These are phyloP conservation scores for Phytophthora litchii DNA, from an alignment of 352 stramenopile genomes.

Conservation along the genomic window DNA sequence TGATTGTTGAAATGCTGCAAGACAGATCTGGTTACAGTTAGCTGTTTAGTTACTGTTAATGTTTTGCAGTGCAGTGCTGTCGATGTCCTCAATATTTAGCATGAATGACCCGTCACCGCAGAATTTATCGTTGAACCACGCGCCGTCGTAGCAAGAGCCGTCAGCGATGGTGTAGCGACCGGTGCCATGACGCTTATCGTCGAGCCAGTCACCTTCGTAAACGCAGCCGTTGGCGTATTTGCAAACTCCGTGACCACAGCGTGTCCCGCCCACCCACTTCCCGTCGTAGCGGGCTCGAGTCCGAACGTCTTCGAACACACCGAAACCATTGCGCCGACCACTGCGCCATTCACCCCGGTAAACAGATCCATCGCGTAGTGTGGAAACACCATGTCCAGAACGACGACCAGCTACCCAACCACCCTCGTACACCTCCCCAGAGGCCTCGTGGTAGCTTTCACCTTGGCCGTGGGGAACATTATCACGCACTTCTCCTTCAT, in stretches of 20 bases:
- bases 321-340: slow-evolving; percentile 85
- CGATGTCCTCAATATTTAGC: slow-evolving; percentile 43
- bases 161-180: slow-evolving; percentile 79
- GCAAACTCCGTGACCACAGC: slow-evolving; percentile 64
- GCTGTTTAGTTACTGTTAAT: slow-evolving; percentile 1
- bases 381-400: slow-evolving; percentile 55
- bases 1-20: neutral
- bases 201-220: slow-evolving; percentile 86
- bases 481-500: slow-evolving; percentile 44
- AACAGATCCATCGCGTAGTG: slow-evolving; percentile 74
- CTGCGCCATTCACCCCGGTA: slow-evolving; percentile 88
- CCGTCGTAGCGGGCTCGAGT: slow-evolving; percentile 76
- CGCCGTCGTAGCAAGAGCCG: slow-evolving; percentile 81
- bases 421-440: slow-evolving; percentile 59
- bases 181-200: slow-evolving; percentile 80
- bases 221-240: slow-evolving; percentile 64
- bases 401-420: slow-evolving; percentile 53
- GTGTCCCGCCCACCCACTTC: slow-evolving; percentile 85
- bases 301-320: slow-evolving; percentile 57
- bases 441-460: slow-evolving; percentile 41
- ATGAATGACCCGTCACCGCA: slow-evolving; percentile 73
- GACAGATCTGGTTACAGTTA: neutral
- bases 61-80: slow-evolving; percentile 4
- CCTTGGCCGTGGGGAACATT: slow-evolving; percentile 64
- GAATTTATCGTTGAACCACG: slow-evolving; percentile 82